These are phyloP conservation scores for Capsella rubella DNA, from an alignment of 441 rosid genomes.

Conservation along the genomic window DNA sequence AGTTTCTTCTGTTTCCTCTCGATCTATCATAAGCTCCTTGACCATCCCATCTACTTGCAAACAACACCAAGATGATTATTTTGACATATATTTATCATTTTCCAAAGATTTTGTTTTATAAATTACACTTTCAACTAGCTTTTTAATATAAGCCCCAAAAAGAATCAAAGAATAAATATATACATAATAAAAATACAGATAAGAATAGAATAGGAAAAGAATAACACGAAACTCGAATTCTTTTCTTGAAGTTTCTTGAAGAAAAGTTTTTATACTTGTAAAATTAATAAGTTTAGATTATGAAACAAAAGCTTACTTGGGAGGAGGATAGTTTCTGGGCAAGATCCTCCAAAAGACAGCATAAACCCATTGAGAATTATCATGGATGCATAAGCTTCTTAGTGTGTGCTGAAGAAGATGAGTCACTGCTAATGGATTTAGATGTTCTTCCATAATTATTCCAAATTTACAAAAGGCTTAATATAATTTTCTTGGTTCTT, in stretches of 20 bases:
- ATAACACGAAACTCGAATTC: conserved; percentile 4
- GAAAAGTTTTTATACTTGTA: neutral
- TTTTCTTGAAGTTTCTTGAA: neutral
- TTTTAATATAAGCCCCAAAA: neutral
- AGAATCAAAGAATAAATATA: neutral
- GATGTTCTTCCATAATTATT: conserved; percentile 78
- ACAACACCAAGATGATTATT: conserved; percentile 28
- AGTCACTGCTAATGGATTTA: conserved; percentile 81
- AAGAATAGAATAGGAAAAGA: conserved; percentile 13
- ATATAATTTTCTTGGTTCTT: conserved; percentile 10
- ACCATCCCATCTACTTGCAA: conserved; percentile 79
- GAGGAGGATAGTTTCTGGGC: conserved; percentile 98
- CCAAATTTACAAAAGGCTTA: conserved; percentile 28
- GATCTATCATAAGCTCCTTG: conserved; percentile 97
- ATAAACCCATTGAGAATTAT: conserved; percentile 95
- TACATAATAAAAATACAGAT: neutral
- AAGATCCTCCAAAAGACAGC: conserved; percentile 99
- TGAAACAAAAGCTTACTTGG: conserved; percentile 70
- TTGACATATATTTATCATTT: conserved; percentile 13
- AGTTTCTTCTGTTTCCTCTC: conserved; percentile 96
- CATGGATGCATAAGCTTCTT: conserved; percentile 90
- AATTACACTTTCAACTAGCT: neutral
- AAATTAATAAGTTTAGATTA: neutral
- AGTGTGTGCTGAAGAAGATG: conserved; percentile 98
- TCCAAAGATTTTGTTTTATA: neutral